phyloP scores from a whole-genome alignment of 2,329 filamentous ascomycete species.

The Botrytis paeoniae region DNA sequence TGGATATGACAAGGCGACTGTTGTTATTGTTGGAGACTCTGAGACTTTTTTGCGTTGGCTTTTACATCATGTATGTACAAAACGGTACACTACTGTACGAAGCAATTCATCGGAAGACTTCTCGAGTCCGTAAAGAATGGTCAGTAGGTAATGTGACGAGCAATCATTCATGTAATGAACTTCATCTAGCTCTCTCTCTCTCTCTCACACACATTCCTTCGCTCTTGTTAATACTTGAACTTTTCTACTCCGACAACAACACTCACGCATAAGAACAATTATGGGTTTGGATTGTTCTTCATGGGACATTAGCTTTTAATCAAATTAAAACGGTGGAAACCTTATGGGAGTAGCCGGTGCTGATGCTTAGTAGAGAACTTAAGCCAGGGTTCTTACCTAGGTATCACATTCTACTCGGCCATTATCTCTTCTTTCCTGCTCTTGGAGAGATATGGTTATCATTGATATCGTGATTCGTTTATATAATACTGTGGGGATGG shows the following conservation, averaged over 20 bases:
- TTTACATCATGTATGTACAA: conserved; percentile 8
- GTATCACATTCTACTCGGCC: conserved; percentile 7
- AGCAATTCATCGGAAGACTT: background rate
- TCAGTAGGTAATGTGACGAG: background rate
- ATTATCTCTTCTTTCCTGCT: background rate
- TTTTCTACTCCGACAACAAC: too few relatives aligned
- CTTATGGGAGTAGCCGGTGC: conserved; percentile 3
- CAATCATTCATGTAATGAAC: background rate
- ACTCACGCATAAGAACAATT: background rate
- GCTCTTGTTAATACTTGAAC: background rate
- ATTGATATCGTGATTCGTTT: conserved; percentile 4
- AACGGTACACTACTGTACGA: background rate
- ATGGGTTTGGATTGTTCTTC: background rate
- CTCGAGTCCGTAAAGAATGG: background rate
- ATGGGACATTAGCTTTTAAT: background rate
- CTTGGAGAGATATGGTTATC: background rate
- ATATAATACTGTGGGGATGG: background rate
- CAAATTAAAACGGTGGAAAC: conserved; percentile 9
- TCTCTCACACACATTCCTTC: background rate
- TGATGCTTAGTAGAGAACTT: conserved; percentile 10
- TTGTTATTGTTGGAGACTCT: background rate
- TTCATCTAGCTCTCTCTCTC: background rate
- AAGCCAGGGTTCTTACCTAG: background rate
- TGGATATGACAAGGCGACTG: background rate
- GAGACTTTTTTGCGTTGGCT: background rate